Base-by-base conservation (phyloP, 164 flowering plant genomes). In the Kalanchoe fedtschenkoi region DNA sequence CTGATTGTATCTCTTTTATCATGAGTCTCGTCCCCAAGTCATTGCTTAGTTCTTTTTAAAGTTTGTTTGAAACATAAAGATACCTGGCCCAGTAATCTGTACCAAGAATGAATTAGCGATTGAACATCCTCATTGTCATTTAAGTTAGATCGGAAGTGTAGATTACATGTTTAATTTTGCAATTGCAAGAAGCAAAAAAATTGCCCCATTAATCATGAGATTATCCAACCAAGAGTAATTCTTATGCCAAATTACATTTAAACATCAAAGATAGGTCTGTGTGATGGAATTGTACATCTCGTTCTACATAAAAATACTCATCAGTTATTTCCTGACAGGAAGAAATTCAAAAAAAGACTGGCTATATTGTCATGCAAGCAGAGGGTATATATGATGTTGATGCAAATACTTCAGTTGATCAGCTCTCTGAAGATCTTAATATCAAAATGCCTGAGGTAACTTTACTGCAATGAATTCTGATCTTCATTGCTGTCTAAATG, bases 341-440 rank as follows among this genome's bases (percentile, higher is more conserved):
- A 76, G 97, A 91, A 80, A 95, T 95, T 62, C 90, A 89, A 67
- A 95, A 81, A 66, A 91, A 95, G 75, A 95, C 97, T 59, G 99
- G 99, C 58, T 89, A 89, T 68, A 75, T 95, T 66, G 96, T 95
- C 7, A 91, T 83, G 96, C 85, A 91, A 66, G 96, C 95, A 37
- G 95, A 89, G 62, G 99, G 99, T 14, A 69, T 91, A 58, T 95
- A 65, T 81, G 99, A 95, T 72, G 97, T 95, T 61, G 99, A 95
- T 91, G 99, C 99, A 14, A 95, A 89, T 75, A 95, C 99, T 58
- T 84, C 97, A 10, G 91, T 95, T 66, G 91, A 95, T 73, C 96
- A 89, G 70, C 97, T 95, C 34, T 95, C 96, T 38, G 97, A 95
- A 77, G 99, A 95, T 62, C 80, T 95, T 14, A 76, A 81, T 71